A percentile compares a stretch with the other conserved stretches of the same genome.
Evolutionary conservation across 2,329 filamentous ascomycete genomes (phyloP).

Genomic region (Curvularia sp.): DNA sequence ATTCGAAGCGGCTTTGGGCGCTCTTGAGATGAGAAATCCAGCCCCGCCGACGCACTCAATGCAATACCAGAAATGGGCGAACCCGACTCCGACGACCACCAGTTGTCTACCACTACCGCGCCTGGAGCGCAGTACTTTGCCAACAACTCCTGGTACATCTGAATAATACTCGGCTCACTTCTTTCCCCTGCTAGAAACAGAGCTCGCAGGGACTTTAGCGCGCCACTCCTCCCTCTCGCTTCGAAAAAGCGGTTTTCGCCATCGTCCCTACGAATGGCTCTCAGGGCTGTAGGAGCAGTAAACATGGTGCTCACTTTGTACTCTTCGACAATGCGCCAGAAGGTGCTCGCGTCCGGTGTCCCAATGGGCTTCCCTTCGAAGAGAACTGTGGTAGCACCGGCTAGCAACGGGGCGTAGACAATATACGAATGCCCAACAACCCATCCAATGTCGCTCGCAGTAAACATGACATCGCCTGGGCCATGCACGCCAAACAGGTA

Average conservation of each 20-base stretch:
- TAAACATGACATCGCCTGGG: slow-evolving; percentile 82
- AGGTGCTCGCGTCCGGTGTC: slow-evolving; percentile 83
- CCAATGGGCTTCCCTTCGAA: slow-evolving; percentile 96
- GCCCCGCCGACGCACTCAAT: slow-evolving; percentile 67
- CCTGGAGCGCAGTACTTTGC: slow-evolving; percentile 68
- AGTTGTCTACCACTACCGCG: slow-evolving; percentile 72
- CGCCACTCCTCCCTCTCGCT: slow-evolving; percentile 69
- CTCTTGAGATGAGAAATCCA: slow-evolving; percentile 57
- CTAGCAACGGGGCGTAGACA: slow-evolving; percentile 83
- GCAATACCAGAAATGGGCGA: slow-evolving; percentile 73
- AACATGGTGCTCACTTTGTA: slow-evolving; percentile 81
- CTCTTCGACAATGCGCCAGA: slow-evolving; percentile 86
- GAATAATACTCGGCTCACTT: slow-evolving; percentile 85
- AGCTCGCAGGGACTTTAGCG: slow-evolving; percentile 73
- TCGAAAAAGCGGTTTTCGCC: slow-evolving; percentile 73
- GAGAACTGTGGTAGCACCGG: slow-evolving; percentile 83
- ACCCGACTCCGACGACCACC: slow-evolving; percentile 76
- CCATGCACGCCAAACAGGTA: slow-evolving; percentile 84
- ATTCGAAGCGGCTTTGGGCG: slow-evolving; percentile 63
- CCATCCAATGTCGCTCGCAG: slow-evolving; percentile 90
- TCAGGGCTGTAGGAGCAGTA: slow-evolving; percentile 85
- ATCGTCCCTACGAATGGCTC: slow-evolving; percentile 87
- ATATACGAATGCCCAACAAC: slow-evolving; percentile 81
- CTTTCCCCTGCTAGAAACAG: slow-evolving; percentile 89
- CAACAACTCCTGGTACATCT: slow-evolving; percentile 79